These are phyloP conservation scores for Fraxinus floribunda DNA, from an alignment of 305 asterid genomes.

Conservation along the genomic window DNA sequence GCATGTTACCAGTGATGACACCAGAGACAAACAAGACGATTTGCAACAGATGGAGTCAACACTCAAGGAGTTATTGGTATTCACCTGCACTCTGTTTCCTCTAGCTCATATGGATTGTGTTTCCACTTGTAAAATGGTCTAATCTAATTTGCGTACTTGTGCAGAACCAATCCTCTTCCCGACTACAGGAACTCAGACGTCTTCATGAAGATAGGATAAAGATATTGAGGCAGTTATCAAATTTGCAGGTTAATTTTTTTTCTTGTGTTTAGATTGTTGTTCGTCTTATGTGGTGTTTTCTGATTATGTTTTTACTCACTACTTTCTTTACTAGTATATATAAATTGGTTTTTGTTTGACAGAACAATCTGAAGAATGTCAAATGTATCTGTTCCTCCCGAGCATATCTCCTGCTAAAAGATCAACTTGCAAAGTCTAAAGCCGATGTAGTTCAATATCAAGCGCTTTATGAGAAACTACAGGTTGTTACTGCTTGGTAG, in stretches of 20 bases:
- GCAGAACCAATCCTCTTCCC: conserved; percentile 71
- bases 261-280: neutral
- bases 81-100: conserved; percentile 21
- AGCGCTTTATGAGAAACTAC: conserved; percentile 76
- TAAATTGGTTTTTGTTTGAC: conserved; percentile 37
- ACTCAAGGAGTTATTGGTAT: conserved; percentile 76
- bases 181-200: conserved; percentile 63
- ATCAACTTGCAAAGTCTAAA: conserved; percentile 78
- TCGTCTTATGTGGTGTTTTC: conserved; percentile 6
- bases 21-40: conserved; percentile 67
- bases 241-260: conserved; percentile 65
- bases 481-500: conserved; percentile 60
- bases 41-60: conserved; percentile 75
- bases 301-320: conserved; percentile 23
- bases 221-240: conserved; percentile 62
- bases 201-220: conserved; percentile 84
- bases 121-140: conserved; percentile 6
- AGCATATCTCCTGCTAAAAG: conserved; percentile 68
- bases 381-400: conserved; percentile 66
- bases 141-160: conserved; percentile 20
- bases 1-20: conserved; percentile 50
- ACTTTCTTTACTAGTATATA: conserved; percentile 25
- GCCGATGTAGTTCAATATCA: conserved; percentile 67
- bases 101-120: conserved; percentile 17
- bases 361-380: conserved; percentile 74